Evolutionary conservation across 148 eudicot species (phyloP).

Genomic region (Rhododendron kiyosumense): DNA sequence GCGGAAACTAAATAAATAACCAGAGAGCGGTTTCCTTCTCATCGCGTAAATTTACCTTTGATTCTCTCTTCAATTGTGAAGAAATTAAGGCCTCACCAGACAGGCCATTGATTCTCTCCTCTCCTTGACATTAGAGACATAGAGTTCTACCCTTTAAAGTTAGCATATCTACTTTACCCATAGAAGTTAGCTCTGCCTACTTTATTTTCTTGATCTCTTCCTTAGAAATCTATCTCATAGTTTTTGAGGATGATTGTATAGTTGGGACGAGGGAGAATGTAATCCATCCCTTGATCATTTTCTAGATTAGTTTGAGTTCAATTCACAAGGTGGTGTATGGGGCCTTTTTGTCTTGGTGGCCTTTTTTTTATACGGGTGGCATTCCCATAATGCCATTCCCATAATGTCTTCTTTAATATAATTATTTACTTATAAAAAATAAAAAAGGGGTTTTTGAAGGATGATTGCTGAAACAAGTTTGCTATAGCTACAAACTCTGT

Average conservation of each 20-base stretch:
- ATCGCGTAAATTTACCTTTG: not conserved
- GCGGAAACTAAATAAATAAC: not conserved
- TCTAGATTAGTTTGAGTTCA: too few relatives aligned
- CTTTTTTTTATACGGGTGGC: too few relatives aligned
- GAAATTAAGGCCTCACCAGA: not conserved
- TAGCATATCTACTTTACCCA: not conserved
- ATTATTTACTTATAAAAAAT: too few relatives aligned
- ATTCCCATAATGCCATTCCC: too few relatives aligned
- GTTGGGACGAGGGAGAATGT: too few relatives aligned
- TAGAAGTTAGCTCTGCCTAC: not conserved
- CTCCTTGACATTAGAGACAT: not conserved
- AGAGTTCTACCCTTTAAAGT: not conserved
- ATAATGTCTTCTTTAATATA: too few relatives aligned
- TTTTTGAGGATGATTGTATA: not conserved
- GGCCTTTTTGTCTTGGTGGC: too few relatives aligned
- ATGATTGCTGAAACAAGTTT: not conserved
- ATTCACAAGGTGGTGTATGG: too few relatives aligned
- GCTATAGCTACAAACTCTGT: not conserved
- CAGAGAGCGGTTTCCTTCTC: not conserved
- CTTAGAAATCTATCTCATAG: not conserved
- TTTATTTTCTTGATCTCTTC: not conserved
- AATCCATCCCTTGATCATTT: too few relatives aligned
- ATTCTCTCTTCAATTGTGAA: not conserved
- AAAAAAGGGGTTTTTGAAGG: not conserved
- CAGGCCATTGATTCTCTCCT: not conserved